These are phyloP conservation scores for Collybiopsis confluens DNA, from an alignment of 768 basidiomycete species.

Conservation along the genomic window DNA sequence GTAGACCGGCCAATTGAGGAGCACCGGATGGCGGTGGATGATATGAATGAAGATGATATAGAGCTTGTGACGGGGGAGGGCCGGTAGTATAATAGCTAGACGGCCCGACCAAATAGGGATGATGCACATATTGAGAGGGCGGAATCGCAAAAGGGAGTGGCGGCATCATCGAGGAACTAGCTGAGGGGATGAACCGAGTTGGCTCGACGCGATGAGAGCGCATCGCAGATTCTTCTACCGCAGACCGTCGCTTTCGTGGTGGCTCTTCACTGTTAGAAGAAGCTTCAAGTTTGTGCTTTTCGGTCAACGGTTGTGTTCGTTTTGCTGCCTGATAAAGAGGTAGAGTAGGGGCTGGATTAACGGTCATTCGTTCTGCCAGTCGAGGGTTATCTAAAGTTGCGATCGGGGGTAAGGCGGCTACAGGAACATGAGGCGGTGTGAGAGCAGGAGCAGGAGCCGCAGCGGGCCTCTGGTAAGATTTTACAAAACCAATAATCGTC, in stretches of 20 bases:
- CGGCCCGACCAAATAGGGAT: background rate
- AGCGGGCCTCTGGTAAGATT: slow-evolving; percentile 14
- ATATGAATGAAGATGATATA: background rate
- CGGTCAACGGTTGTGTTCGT: too few relatives aligned
- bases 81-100: background rate
- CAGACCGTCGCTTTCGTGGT: too few relatives aligned
- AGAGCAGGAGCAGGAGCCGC: background rate
- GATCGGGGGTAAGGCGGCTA: background rate
- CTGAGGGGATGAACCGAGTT: background rate
- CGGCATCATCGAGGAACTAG: background rate
- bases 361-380: background rate
- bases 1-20: background rate
- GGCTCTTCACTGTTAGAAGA: too few relatives aligned
- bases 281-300: too few relatives aligned
- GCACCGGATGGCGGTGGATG: background rate
- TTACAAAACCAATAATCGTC: slow-evolving; percentile 26
- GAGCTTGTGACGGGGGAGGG: background rate
- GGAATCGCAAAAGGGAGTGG: background rate
- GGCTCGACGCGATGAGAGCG: background rate
- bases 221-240: too few relatives aligned
- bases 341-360: background rate
- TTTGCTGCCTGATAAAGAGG: too few relatives aligned
- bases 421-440: background rate
- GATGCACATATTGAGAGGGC: background rate
- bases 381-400: background rate